Conservation (phyloP, 768 basidiomycete genomes). For the Lactarius trivialis region DNA sequence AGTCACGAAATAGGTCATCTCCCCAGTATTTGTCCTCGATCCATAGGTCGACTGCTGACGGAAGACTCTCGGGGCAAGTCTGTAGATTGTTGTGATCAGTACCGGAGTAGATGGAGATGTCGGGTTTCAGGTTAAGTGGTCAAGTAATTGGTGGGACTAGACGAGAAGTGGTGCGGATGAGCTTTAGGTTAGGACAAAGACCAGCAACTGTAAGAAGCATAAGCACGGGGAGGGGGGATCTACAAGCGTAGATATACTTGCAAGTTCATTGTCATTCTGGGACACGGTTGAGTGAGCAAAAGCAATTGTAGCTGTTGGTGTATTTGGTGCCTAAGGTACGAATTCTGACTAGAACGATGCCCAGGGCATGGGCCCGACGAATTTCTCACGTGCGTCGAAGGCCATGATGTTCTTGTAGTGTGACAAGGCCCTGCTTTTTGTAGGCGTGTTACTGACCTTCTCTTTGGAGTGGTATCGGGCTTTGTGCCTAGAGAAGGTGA, state of each 20-base stretch:
- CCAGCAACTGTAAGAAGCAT: neutral
- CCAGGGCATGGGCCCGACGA: constrained; percentile 6
- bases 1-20: too few relatives aligned
- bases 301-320: neutral
- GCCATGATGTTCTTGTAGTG: constrained; percentile 1
- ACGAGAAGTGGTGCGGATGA: constrained; percentile 2
- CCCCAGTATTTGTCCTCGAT: neutral
- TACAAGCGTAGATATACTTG: neutral
- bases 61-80: neutral
- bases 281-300: neutral
- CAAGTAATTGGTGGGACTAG: too few relatives aligned
- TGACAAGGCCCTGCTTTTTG: neutral
- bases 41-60: neutral
- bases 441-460: too few relatives aligned
- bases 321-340: neutral
- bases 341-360: neutral
- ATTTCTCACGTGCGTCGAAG: neutral
- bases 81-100: neutral
- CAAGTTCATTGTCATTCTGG: neutral
- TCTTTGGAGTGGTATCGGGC: too few relatives aligned
- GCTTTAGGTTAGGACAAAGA: neutral
- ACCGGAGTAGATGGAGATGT: constrained; percentile 2
- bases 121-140: neutral
- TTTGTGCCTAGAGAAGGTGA: too few relatives aligned
- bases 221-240: neutral